A percentile compares a stretch with the other conserved stretches of the same genome.
Evolutionary conservation across 2,329 filamentous ascomycete species (phyloP).

Genomic region (Moelleriella libera): DNA sequence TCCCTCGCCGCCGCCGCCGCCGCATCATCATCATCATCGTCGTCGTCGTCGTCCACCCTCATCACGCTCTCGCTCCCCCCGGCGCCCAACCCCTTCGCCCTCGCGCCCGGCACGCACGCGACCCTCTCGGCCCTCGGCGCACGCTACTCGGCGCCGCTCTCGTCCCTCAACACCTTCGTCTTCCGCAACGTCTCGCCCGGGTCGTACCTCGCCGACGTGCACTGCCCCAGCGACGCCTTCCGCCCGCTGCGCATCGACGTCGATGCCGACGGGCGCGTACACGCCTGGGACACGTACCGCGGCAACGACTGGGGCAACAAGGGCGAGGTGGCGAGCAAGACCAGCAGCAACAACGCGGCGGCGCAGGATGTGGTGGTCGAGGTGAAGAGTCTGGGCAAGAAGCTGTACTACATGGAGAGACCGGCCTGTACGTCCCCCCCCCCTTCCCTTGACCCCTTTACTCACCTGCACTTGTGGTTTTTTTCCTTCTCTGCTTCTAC

Average conservation of each 20-base stretch:
- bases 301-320: background rate
- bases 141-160: constrained; percentile 44
- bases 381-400: background rate
- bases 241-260: constrained; percentile 29
- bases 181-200: constrained; percentile 59
- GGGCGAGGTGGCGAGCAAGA: background rate
- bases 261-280: background rate
- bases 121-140: constrained; percentile 32
- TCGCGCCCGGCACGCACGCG: constrained; percentile 53
- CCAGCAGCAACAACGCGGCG: no score
- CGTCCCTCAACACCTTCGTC: constrained; percentile 54
- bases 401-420: background rate
- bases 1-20: constrained; percentile 17
- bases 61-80: constrained; percentile 32
- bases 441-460: background rate
- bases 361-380: background rate
- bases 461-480: background rate
- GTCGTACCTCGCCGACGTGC: constrained; percentile 72
- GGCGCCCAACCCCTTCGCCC: constrained; percentile 35
- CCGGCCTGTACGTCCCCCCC: background rate
- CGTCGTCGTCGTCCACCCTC: constrained; percentile 14
- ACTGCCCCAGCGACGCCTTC: constrained; percentile 62
- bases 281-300: background rate
- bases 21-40: constrained; percentile 20
- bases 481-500: background rate